Conservation (phyloP, 257 asterid genomes). For the Solanum gandarillasii region DNA sequence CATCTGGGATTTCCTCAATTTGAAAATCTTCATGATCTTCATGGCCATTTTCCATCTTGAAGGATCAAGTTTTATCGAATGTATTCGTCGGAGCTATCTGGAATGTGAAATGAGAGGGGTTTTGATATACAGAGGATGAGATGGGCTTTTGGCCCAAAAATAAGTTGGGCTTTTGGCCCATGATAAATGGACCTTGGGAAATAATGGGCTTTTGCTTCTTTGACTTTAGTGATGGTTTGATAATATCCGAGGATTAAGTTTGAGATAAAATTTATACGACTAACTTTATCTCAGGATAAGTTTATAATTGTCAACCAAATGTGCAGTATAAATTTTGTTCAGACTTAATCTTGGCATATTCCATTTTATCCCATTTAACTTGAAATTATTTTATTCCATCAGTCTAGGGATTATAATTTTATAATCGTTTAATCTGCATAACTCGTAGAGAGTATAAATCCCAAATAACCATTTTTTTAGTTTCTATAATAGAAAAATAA, state of each 20-base stretch:
- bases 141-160: neutral
- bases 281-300: too few species aligned
- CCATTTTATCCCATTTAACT: too few species aligned
- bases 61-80: neutral
- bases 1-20: slow-evolving; percentile 38
- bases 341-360: neutral
- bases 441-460: neutral
- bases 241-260: neutral
- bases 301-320: neutral
- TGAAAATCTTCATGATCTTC: slow-evolving; percentile 5
- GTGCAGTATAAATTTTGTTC: neutral
- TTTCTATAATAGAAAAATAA: neutral
- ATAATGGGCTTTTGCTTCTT: neutral
- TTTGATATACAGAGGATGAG: neutral
- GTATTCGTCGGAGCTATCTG: neutral
- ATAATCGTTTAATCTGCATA: too few species aligned
- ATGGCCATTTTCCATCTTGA: slow-evolving; percentile 24
- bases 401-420: neutral
- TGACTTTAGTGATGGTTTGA: neutral
- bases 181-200: neutral
- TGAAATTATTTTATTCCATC: too few species aligned
- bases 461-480: neutral
- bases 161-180: neutral
- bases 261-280: neutral
- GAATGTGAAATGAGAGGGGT: neutral